Conservation (phyloP, 2,329 filamentous ascomycete species). For the Aspergillus tubingensis region DNA sequence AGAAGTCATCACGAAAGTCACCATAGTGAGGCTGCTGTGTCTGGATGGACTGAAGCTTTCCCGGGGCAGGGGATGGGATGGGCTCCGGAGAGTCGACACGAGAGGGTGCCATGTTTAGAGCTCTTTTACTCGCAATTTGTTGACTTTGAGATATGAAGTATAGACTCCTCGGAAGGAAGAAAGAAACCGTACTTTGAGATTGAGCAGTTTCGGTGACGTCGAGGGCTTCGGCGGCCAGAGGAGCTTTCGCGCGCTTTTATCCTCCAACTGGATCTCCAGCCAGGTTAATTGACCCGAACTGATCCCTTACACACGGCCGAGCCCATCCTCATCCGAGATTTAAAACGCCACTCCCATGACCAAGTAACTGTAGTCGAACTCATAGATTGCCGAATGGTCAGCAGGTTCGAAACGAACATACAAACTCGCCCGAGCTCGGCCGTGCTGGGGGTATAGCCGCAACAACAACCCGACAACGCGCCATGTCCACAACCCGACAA, state of each 20-base stretch:
- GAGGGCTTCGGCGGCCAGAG: not conserved
- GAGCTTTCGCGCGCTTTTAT: not conserved
- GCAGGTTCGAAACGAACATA: not conserved
- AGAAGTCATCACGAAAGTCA: constrained; percentile 5
- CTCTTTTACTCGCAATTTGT: too few species aligned
- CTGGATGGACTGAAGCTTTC: not conserved
- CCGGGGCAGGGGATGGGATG: not conserved
- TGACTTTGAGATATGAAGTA: too few species aligned
- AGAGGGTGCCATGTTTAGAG: not conserved
- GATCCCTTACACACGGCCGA: not conserved
- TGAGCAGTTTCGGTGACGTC: not conserved
- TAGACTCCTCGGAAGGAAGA: too few species aligned
- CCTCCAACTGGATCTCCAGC: not conserved
- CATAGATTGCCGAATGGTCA: not conserved
- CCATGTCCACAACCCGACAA: not conserved
- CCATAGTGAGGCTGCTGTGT: not conserved
- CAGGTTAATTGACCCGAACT: not conserved
- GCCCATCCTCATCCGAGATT: not conserved
- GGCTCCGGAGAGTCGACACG: not conserved
- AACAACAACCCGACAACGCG: not conserved
- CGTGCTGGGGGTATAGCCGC: not conserved
- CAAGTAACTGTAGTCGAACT: not conserved
- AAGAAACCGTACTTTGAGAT: not conserved
- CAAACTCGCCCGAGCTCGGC: constrained; percentile 4
- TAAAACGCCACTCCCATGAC: not conserved